Evolutionary conservation across 176 grass and related monocot genomes (phyloP), one percentile per base, ranked within the genome.

Genomic region (Oryza australiensis): DNA sequence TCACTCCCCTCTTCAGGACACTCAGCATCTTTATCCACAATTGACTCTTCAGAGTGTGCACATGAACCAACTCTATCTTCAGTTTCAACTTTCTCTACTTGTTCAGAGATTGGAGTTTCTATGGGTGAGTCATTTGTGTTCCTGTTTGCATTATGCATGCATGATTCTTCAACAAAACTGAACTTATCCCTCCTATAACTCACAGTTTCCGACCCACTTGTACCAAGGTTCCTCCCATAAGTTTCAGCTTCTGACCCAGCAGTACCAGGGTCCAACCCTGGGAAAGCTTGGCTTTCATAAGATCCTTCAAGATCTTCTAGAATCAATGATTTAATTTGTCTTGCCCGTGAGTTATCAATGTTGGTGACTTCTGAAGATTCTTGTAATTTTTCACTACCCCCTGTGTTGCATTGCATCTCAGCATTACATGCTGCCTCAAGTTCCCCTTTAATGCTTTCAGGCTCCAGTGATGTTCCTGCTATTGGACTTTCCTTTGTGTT

Each of bases 141-240:
- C 18, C 72, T 26, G 4, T 76, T 70, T 76, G 74, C 64, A 15
- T 77, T 85, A 77, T 73, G 79, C 37, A 86, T 69, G 55, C 33
- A 71, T 7, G 84, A 70, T 79, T 72, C 74, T 66, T 49, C 42
- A 0, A 66, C 66, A 78, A 83, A 80, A 80, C 75, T 85, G 18
- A 90, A 80, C 28, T 86, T 87, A 83, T 90, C 82, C 72, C 80
- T 86, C 27, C 80, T 64, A 76, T 66, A 84, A 38, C 45, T 71
- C 74, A 82, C 72, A 82, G n/a, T 29, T 65, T 77, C 69, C 4
- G 9, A 6, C 46, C 70, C 67, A 78, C 48, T 64, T 46, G 46
- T 86, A 72, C 59, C 80, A 28, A 37, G 49, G 16, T 88, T 82
- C 66, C 76, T 86, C 33, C 80, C 64, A 76, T 66, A 81, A 38